Evolutionary conservation across 148 eudicot genomes (phyloP).

Genomic region (Amaranthus cruentus): DNA sequence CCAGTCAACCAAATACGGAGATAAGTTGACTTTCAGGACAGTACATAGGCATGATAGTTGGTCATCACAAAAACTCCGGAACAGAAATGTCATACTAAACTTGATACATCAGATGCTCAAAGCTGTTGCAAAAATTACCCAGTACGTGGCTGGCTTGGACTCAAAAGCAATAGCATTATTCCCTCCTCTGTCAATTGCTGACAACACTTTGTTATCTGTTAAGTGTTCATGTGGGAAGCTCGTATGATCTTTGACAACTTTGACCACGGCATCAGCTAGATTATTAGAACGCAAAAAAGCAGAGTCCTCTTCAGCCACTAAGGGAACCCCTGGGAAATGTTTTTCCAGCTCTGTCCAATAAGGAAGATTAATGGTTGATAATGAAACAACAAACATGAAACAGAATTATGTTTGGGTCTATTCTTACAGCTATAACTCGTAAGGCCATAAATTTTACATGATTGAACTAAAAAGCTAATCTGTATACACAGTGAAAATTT

Average conservation of each 20-base stretch:
- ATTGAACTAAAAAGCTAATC: neutral
- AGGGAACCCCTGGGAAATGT: constrained; percentile 69
- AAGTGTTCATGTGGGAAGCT: constrained; percentile 32
- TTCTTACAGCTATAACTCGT: neutral
- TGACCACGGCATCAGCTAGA: constrained; percentile 58
- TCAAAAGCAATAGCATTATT: constrained; percentile 55
- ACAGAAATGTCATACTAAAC: neutral
- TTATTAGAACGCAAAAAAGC: constrained; percentile 67
- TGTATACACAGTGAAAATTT: neutral
- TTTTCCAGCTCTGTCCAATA: constrained; percentile 56
- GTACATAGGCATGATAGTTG: neutral
- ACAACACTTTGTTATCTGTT: constrained; percentile 56
- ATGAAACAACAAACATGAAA: neutral
- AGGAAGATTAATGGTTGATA: neutral
- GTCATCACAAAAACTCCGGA: neutral
- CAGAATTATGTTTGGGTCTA: neutral
- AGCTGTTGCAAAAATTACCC: constrained; percentile 46
- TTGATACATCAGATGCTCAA: neutral
- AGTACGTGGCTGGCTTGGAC: constrained; percentile 75
- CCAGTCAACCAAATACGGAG: neutral
- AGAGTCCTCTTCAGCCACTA: constrained; percentile 99
- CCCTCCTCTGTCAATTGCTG: constrained; percentile 97
- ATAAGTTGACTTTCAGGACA: neutral
- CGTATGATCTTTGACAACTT: constrained; percentile 49
- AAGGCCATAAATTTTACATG: neutral